Evolutionary conservation across 805 yeast species (phyloP).

Genomic region (Ogataea methanolica): DNA sequence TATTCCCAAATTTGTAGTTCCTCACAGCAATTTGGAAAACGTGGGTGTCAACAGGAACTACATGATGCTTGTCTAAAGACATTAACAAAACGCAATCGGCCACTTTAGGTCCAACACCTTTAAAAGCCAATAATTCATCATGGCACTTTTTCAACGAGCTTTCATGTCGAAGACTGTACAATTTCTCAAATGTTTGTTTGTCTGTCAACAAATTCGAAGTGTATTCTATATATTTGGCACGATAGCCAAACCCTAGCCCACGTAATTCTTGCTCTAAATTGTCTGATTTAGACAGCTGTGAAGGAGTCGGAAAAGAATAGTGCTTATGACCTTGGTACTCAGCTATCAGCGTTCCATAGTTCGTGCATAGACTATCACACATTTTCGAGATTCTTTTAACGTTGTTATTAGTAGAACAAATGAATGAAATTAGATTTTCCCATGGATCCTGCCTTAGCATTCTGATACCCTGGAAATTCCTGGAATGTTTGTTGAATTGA

Average conservation of each 20-base stretch:
- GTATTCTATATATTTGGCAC: conserved; percentile 81
- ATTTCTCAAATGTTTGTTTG: conserved; percentile 32
- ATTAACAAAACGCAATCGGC: conserved; percentile 95
- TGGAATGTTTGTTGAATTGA: conserved; percentile 35
- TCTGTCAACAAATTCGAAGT: conserved; percentile 60
- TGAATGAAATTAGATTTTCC: conserved; percentile 88
- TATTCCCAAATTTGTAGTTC: conserved; percentile 55
- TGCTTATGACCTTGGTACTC: conserved; percentile 50
- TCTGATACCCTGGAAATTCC: conserved; percentile 62
- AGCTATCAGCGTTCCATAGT: conserved; percentile 63
- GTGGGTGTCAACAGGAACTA: conserved; percentile 95
- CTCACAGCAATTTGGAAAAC: conserved; percentile 84
- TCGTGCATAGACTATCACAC: conserved; percentile 73
- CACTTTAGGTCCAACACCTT: conserved; percentile 96
- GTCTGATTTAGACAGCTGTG: conserved; percentile 35
- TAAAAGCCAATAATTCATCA: conserved; percentile 54
- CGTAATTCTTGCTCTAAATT: conserved; percentile 33
- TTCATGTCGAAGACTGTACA: conserved; percentile 37
- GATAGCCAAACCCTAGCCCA: conserved; percentile 72
- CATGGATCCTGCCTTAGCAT: conserved; percentile 93
- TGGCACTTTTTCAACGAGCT: conserved; percentile 40
- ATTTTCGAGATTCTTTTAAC: conserved; percentile 88
- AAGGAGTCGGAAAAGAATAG: conserved; percentile 73
- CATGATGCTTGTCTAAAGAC: conserved; percentile 80
- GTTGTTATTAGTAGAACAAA: conserved; percentile 94